phyloP scores from a whole-genome alignment of 2,329 filamentous ascomycete species.

The Geosmithia flava region DNA sequence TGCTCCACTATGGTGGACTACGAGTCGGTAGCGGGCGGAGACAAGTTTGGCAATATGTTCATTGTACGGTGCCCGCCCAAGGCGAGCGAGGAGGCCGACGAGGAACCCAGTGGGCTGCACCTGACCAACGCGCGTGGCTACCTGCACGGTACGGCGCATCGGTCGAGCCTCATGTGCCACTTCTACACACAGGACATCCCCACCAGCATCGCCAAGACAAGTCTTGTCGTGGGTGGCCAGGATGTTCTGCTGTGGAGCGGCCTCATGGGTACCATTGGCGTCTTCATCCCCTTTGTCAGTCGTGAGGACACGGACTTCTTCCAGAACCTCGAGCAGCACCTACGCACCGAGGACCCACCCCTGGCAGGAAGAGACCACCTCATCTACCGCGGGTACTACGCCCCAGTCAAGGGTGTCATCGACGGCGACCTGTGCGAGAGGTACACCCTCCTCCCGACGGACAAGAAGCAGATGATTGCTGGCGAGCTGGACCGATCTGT shows the following conservation, averaged over 20 bases:
- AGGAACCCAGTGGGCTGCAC: conserved; percentile 81
- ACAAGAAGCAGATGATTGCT: conserved; percentile 92
- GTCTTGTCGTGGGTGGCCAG: conserved; percentile 80
- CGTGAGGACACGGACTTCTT: conserved; percentile 97
- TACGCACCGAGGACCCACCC: conserved; percentile 77
- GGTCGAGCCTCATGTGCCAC: conserved; percentile 75
- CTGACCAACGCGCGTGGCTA: conserved; percentile 85
- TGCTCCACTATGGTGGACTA: conserved; percentile 94
- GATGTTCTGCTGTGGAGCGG: conserved; percentile 91
- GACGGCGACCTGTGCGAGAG: conserved; percentile 95
- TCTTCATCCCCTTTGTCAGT: conserved; percentile 81
- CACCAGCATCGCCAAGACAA: conserved; percentile 78
- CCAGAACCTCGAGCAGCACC: conserved; percentile 80
- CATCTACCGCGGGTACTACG: conserved; percentile 92
- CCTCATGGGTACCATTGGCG: conserved; percentile 85
- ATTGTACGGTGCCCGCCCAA: conserved; percentile 79
- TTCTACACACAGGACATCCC: conserved; percentile 89
- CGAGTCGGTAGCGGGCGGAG: conserved; percentile 84
- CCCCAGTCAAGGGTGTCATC: conserved; percentile 90
- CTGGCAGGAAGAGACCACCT: conserved; percentile 88
- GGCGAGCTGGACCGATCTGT: conserved; percentile 84
- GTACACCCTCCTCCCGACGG: conserved; percentile 69
- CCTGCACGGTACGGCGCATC: conserved; percentile 77
- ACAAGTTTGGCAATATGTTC: conserved; percentile 97
- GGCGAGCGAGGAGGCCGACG: conserved; percentile 79